phyloP scores from a whole-genome alignment of 2,329 filamentous ascomycete genomes.

The Colletotrichum sp. region DNA sequence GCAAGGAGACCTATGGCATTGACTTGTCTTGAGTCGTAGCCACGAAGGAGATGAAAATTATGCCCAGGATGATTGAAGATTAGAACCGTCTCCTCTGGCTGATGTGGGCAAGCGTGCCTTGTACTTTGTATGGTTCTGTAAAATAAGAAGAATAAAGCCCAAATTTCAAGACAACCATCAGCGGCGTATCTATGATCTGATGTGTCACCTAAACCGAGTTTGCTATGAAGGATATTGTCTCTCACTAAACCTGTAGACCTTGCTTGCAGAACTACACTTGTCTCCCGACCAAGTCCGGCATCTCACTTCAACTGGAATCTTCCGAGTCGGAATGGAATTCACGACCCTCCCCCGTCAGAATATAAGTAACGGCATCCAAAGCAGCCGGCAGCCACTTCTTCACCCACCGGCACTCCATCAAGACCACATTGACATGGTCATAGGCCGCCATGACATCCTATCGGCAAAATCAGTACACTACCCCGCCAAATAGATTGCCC shows the following conservation, averaged over 20 bases:
- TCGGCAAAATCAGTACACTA: not conserved
- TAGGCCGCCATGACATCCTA: not conserved
- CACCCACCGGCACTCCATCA: not conserved
- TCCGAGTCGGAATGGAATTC: not conserved
- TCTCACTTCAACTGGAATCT: not conserved
- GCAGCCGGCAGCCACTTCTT: not conserved
- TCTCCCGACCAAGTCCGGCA: not conserved
- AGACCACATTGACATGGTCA: not conserved
- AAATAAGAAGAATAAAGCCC: conserved; percentile 15
- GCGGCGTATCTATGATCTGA: not conserved
- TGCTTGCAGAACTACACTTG: not conserved
- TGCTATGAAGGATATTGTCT: not conserved
- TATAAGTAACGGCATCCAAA: not conserved
- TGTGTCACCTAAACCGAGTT: not conserved
- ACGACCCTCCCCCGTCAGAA: not conserved
- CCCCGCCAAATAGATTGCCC: not conserved
- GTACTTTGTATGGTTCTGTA: conserved; percentile 19
- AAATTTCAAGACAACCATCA: not conserved
- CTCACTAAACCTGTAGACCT: not conserved
- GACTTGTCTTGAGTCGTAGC: conserved; percentile 16
- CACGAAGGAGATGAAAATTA: not conserved
- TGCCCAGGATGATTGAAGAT: not conserved
- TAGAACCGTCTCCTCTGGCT: not conserved
- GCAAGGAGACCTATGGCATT: conserved; percentile 37
- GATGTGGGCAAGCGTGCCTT: not conserved